Evolutionary conservation across 495 filamentous ascomycete genomes (phyloP).

Genomic region (Aspergillus egyptiacus): DNA sequence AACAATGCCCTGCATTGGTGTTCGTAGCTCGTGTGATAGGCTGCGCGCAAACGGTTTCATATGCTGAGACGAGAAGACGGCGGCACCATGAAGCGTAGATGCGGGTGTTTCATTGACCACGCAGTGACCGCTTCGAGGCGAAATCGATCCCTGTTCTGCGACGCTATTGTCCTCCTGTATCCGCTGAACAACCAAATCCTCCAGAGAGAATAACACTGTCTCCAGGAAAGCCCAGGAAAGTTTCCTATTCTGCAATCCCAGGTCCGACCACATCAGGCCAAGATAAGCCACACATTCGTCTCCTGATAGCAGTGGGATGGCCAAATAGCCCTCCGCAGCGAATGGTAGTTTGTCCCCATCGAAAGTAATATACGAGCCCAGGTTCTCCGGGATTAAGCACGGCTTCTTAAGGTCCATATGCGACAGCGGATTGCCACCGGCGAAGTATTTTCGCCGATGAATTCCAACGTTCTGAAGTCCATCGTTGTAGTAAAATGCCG

Average conservation of each 20-base stretch:
- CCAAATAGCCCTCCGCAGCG: conserved; percentile 62
- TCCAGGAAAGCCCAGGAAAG: conserved; percentile 68
- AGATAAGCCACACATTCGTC: conserved; percentile 70
- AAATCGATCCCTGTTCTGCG: conserved; percentile 19
- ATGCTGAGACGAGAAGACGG: conserved; percentile 50
- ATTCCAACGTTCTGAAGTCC: conserved; percentile 49
- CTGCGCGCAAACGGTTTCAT: conserved; percentile 74
- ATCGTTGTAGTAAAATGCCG: conserved; percentile 66
- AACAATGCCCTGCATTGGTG: conserved; percentile 81
- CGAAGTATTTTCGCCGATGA: conserved; percentile 58
- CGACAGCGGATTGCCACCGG: conserved; percentile 57
- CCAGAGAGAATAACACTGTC: conserved; percentile 68
- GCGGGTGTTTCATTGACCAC: conserved; percentile 35
- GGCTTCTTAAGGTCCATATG: conserved; percentile 73
- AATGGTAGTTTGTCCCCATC: conserved; percentile 58
- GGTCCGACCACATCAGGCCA: conserved; percentile 66
- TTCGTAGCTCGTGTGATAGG: conserved; percentile 73
- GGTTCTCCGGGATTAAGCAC: conserved; percentile 60
- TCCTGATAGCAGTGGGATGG: conserved; percentile 63
- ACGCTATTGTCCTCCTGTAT: conserved; percentile 47
- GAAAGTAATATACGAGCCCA: conserved; percentile 52
- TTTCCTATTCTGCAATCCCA: conserved; percentile 50
- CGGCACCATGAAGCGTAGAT: conserved; percentile 17
- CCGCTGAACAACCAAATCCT: conserved; percentile 61
- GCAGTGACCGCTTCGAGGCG: conserved; percentile 12